Evolutionary conservation across 805 yeast genomes (phyloP).

Genomic region (Candida ulmi): DNA sequence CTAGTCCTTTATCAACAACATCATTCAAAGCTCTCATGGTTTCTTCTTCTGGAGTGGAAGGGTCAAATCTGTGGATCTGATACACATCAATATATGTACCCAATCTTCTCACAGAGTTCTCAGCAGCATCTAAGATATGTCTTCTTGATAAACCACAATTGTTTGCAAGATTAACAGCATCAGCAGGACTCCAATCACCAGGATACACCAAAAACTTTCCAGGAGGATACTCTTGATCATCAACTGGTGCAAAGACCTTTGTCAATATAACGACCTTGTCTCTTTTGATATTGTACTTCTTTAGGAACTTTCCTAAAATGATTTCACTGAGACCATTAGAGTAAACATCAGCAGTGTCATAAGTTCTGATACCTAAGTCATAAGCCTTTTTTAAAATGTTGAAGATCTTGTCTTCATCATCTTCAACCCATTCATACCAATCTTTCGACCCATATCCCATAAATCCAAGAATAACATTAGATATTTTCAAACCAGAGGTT

Average conservation of each 20-base stretch:
- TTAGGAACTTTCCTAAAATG: constrained; percentile 43
- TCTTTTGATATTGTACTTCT: constrained; percentile 41
- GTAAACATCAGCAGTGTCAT: constrained; percentile 42
- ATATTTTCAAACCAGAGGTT: constrained; percentile 38
- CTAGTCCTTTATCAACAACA: constrained; percentile 36
- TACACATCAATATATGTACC: constrained; percentile 45
- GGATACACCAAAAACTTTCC: background rate
- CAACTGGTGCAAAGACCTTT: constrained; percentile 27
- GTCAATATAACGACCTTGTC: constrained; percentile 46
- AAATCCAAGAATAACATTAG: constrained; percentile 44
- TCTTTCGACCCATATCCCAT: constrained; percentile 41
- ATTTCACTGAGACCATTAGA: constrained; percentile 40
- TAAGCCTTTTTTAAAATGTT: constrained; percentile 36
- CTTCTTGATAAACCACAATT: constrained; percentile 34
- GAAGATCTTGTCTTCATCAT: constrained; percentile 39
- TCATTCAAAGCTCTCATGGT: constrained; percentile 48
- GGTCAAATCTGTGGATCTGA: constrained; percentile 50
- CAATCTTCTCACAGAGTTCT: constrained; percentile 33
- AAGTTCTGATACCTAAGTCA: constrained; percentile 38
- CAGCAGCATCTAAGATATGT: constrained; percentile 36
- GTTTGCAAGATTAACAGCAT: constrained; percentile 17
- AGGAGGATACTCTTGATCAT: background rate
- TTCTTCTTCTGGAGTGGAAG: constrained; percentile 40
- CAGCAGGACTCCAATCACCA: background rate
- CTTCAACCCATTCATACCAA: constrained; percentile 37